Conservation (phyloP, 1,139 yeast species). For the Hansenula sp. region DNA sequence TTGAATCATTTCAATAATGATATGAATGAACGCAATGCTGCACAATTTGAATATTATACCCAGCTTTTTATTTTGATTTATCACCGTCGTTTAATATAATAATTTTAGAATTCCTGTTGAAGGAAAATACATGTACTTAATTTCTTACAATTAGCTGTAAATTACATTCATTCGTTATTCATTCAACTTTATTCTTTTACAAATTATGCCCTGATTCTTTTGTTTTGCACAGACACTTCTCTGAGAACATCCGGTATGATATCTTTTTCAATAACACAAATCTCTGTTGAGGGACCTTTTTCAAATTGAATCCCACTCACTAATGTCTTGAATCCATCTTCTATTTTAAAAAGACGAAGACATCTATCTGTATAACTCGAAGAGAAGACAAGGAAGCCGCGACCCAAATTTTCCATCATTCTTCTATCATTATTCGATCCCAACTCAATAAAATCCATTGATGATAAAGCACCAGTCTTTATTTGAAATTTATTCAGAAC, state of each 20-base stretch:
- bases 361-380: neutral
- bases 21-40: too few relatives aligned
- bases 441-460: slow-evolving; percentile 5
- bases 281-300: neutral
- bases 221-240: neutral
- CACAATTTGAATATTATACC: too few relatives aligned
- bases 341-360: neutral
- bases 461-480: slow-evolving; percentile 19
- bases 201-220: neutral
- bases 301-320: neutral
- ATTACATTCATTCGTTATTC: too few relatives aligned
- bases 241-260: neutral
- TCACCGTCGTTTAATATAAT: too few relatives aligned
- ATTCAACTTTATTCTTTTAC: neutral
- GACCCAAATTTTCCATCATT: neutral
- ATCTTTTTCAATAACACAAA: neutral
- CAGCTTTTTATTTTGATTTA: too few relatives aligned
- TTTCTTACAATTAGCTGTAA: too few relatives aligned
- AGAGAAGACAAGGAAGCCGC: neutral
- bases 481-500: slow-evolving; percentile 12
- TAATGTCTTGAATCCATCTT: neutral
- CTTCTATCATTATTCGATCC: neutral
- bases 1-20: too few relatives aligned
- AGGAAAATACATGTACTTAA: too few relatives aligned
- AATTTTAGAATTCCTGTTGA: too few relatives aligned